Base-by-base conservation (phyloP, 768 basidiomycete species). In the Sarcomyxa edulis region DNA sequence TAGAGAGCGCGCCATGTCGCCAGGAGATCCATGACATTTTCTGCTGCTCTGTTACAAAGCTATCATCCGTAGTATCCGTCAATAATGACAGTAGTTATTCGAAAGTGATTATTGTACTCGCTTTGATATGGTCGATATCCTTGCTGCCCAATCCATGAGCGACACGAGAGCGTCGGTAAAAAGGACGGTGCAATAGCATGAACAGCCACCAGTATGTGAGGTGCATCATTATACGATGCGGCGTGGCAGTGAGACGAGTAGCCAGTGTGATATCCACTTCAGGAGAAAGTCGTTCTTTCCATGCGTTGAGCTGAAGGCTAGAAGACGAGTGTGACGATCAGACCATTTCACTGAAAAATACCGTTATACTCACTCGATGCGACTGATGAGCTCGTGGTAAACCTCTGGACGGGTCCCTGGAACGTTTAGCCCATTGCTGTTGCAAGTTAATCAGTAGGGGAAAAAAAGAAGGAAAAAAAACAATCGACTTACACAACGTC, bases 131-230 rank as follows among this genome's bases (percentile, higher is more conserved):
- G 47, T 66, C 73, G 40, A 65, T 73, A 43, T 61, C 65, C 38
- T 52, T 58, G n/a, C n/a, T n/a, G 41, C 29, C 38, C 6, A 64
- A 67, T 9, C 53, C 59, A 42, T 44, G 59, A 48, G 61, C 57
- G 44, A 58, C 56, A 43, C 66, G 58, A 38, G 64, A 44, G 44
- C 60, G 71, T 45, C 56, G 68, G 54, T 64, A 76, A 62, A 61
- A 76, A 1, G 78, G 78, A 3, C 79, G 66, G 43, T 81, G 76
- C 0, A 82, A 67, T 12, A 82, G 66, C 23, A 82, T 76, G 45
- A 72, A 69, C 12, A 72, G 55, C 72, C 76, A 79, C 66, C 74
- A 73, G 50, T 74, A 77, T 7, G 69, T 61, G 20, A 72, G 58
- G 44, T 81, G 76, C 42, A 79, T 59, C 66, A 73, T 73, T 20